Conservation (phyloP, 2,329 filamentous ascomycete species). For the Chaetothyriales sp. region DNA sequence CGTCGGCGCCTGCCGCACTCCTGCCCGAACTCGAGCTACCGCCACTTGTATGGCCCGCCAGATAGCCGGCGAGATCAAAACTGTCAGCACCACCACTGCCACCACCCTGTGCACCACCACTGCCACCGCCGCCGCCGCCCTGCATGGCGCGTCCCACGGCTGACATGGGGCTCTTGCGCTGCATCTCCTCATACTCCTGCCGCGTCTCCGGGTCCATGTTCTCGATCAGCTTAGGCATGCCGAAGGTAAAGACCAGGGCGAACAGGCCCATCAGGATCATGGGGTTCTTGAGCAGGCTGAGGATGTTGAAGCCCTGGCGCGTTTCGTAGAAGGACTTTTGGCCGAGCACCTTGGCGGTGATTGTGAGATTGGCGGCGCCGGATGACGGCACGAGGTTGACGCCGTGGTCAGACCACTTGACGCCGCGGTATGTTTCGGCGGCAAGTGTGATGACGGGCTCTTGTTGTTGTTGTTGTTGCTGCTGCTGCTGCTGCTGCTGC, state of each 20-base stretch:
- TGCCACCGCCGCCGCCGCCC: conserved; percentile 26
- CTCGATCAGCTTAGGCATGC: conserved; percentile 89
- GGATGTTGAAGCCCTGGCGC: conserved; percentile 59
- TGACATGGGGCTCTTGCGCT: conserved; percentile 59
- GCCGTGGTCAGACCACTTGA: conserved; percentile 17
- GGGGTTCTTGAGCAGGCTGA: conserved; percentile 77
- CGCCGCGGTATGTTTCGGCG: conserved; percentile 15
- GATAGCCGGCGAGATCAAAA: conserved; percentile 56
- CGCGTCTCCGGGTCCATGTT: conserved; percentile 97
- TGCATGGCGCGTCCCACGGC: conserved; percentile 46
- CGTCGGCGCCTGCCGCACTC: conserved; percentile 5
- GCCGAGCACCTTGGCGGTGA: conserved; percentile 50
- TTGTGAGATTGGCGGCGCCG: conserved; percentile 28
- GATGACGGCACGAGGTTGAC: conserved; percentile 8
- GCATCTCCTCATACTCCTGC: conserved; percentile 82
- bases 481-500: conserved; percentile 21
- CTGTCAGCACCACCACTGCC: conserved; percentile 38
- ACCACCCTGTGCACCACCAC: conserved; percentile 29
- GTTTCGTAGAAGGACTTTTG: conserved; percentile 65
- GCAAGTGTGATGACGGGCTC: conserved; percentile 14
- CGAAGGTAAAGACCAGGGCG: conserved; percentile 69
- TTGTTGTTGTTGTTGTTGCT: conserved; percentile 25
- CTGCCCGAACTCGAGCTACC: conserved; percentile 23
- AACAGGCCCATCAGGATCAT: conserved; percentile 91
- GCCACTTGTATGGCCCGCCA: conserved; percentile 35